Evolutionary conservation across 768 basidiomycete genomes (phyloP).

Genomic region (Leucocoprinus birnbaumii): DNA sequence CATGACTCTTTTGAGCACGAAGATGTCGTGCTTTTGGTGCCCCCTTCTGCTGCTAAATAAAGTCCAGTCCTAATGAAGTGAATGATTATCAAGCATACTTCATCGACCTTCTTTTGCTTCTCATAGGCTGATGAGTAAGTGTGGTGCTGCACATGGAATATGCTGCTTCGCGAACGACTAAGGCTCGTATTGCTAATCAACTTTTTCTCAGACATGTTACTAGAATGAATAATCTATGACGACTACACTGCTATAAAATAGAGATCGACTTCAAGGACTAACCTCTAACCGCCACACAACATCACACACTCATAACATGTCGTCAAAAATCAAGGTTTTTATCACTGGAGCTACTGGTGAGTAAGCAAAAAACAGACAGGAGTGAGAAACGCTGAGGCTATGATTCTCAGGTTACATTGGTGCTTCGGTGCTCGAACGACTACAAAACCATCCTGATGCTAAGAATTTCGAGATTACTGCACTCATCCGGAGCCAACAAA

Average conservation of each 20-base stretch:
- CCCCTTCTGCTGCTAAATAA: too few species aligned
- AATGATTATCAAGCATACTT: too few species aligned
- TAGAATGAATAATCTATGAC: too few species aligned
- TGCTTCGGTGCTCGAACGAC: constrained; percentile 40
- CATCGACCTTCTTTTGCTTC: too few species aligned
- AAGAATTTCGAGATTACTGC: constrained; percentile 37
- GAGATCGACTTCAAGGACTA: not conserved
- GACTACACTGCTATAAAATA: not conserved
- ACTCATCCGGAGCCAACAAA: constrained; percentile 41
- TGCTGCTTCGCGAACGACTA: too few species aligned
- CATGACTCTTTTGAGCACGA: too few species aligned
- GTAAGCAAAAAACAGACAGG: not conserved
- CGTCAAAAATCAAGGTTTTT: constrained; percentile 32
- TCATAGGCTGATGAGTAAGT: not conserved
- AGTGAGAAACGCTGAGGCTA: not conserved
- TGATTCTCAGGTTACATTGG: constrained; percentile 41
- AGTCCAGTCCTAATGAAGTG: too few species aligned
- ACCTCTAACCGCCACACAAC: not conserved
- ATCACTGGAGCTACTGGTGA: constrained; percentile 45
- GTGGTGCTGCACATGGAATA: not conserved
- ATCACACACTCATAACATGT: constrained; percentile 3
- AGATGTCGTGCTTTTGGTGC: too few species aligned
- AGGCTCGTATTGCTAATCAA: not conserved
- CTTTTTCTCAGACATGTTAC: not conserved
- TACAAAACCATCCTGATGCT: constrained; percentile 34